A percentile compares a stretch with the other conserved stretches of the same genome.
Evolutionary conservation across 129 eudicot species (phyloP).

Genomic region (Oenanthe sinensis): DNA sequence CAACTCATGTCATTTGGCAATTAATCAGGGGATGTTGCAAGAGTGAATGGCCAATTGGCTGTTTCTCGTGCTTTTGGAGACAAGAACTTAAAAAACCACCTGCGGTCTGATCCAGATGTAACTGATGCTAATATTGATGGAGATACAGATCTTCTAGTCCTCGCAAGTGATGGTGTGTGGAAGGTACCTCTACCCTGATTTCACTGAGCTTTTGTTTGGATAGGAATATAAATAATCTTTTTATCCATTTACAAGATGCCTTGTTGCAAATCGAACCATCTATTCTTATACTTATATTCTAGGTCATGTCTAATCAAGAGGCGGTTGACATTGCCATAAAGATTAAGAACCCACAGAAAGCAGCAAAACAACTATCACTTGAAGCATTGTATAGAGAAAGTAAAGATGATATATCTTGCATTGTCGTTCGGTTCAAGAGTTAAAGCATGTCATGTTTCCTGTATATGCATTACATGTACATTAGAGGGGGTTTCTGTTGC

Average conservation of each 20-base stretch:
- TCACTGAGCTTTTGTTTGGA: not conserved
- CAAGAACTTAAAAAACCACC: conserved; percentile 66
- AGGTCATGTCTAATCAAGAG: conserved; percentile 81
- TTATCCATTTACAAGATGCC: not conserved
- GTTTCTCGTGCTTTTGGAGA: conserved; percentile 94
- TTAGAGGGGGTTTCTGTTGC: conserved; percentile 26
- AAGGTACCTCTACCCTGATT: conserved; percentile 37
- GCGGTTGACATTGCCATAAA: conserved; percentile 61
- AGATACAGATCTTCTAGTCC: conserved; percentile 59
- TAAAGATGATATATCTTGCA: conserved; percentile 77
- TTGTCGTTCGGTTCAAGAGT: conserved; percentile 72
- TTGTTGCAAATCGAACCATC: not conserved
- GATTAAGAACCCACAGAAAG: conserved; percentile 65
- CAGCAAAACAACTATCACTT: conserved; percentile 60
- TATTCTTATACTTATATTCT: not conserved
- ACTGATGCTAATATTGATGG: conserved; percentile 40
- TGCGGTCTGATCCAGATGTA: conserved; percentile 73
- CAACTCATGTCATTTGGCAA: not conserved
- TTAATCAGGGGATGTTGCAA: conserved; percentile 69
- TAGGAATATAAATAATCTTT: not conserved
- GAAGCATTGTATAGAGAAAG: conserved; percentile 73
- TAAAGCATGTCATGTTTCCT: conserved; percentile 10
- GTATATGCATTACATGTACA: conserved; percentile 33
- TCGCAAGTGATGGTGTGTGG: conserved; percentile 85
- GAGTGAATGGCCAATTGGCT: conserved; percentile 83